Evolutionary conservation across 768 basidiomycete species (phyloP).

Genomic region (Tylopilus plumbeoviolaceoides): DNA sequence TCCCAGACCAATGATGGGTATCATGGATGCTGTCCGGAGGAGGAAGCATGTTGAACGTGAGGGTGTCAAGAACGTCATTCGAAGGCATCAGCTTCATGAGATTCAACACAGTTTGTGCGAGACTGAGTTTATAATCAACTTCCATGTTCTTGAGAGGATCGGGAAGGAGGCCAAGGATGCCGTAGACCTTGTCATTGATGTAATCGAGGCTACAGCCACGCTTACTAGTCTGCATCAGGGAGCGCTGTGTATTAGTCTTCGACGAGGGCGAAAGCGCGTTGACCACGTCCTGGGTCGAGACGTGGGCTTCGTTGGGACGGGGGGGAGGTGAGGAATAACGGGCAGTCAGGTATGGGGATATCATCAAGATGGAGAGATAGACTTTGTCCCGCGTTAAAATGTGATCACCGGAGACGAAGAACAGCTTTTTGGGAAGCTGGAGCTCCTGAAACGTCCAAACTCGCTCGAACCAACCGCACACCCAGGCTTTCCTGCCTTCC

Average conservation of each 20-base stretch:
- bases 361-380: conserved; percentile 8
- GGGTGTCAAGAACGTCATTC: too few relatives aligned
- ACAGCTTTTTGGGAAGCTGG: conserved; percentile 1
- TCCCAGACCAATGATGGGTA: conserved; percentile 8
- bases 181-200: too few relatives aligned
- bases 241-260: conserved; percentile 2
- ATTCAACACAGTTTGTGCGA: too few relatives aligned
- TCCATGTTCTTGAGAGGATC: too few relatives aligned
- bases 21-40: neutral
- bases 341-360: conserved; percentile 10
- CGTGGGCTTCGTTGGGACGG: neutral
- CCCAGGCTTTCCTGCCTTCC: conserved; percentile 6
- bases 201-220: neutral
- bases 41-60: too few relatives aligned
- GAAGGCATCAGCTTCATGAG: too few relatives aligned
- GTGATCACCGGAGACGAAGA: conserved; percentile 11
- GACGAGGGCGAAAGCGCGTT: conserved; percentile 10
- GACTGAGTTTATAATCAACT: too few relatives aligned
- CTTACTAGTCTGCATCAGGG: conserved; percentile 8
- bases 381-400: conserved; percentile 2
- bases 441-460: conserved; percentile 16
- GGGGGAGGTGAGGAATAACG: neutral
- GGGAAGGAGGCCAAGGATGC: too few relatives aligned
- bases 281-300: conserved; percentile 7
- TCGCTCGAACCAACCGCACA: conserved; percentile 12